Conservation (phyloP, 2,329 filamentous ascomycete genomes). For the Leptographium lundbergii region DNA sequence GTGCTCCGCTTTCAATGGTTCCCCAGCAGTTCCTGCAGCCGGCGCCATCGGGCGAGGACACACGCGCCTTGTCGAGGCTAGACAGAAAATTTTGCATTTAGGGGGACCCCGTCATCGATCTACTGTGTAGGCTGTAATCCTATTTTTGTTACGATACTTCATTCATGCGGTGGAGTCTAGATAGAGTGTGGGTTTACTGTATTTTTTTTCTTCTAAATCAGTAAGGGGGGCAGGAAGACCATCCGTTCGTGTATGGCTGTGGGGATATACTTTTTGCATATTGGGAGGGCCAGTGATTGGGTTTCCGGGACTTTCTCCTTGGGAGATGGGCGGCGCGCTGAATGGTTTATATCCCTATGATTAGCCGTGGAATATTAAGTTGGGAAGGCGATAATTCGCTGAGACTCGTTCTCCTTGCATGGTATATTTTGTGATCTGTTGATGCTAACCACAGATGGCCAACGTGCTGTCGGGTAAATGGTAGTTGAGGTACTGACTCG, state of each 20-base stretch:
- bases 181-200: not conserved
- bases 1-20: not conserved
- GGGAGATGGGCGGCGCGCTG: not conserved
- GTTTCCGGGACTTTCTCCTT: not conserved
- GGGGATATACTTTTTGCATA: not conserved
- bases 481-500: too few relatives aligned
- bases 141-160: not conserved
- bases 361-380: not conserved
- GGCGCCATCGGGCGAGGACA: slow-evolving; percentile 12
- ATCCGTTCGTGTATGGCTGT: not conserved
- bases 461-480: too few relatives aligned
- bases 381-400: not conserved
- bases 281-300: not conserved
- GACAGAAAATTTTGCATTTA: slow-evolving; percentile 18
- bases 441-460: not conserved
- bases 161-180: not conserved
- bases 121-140: too few relatives aligned
- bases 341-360: not conserved
- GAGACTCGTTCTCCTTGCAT: not conserved
- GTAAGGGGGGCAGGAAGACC: not conserved
- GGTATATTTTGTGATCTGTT: not conserved
- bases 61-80: slow-evolving; percentile 12
- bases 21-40: slow-evolving; percentile 11
- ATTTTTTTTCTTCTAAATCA: not conserved
- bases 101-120: too few relatives aligned